These are phyloP conservation scores for Agaricales sp. DNA, from an alignment of 1,284 basidiomycete genomes.

Conservation along the genomic window DNA sequence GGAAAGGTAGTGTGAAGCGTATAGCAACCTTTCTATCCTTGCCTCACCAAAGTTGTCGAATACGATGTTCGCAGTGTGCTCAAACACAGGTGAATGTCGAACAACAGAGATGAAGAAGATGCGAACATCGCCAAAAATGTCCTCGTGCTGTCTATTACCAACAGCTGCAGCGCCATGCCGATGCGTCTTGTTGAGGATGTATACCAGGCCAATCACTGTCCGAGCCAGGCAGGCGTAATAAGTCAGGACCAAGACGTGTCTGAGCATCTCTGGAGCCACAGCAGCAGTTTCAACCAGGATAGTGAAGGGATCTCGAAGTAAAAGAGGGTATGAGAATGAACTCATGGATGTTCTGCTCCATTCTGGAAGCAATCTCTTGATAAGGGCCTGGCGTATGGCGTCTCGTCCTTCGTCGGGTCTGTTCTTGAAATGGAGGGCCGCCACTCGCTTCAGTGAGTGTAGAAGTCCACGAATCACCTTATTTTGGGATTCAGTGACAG, in stretches of 20 bases:
- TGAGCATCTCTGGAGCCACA: conserved; percentile 79
- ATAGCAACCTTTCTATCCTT: conserved; percentile 79
- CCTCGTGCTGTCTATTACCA: conserved; percentile 39
- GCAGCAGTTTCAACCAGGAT: conserved; percentile 83
- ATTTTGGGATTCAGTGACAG: conserved; percentile 67
- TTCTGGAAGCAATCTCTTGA: conserved; percentile 81
- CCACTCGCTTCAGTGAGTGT: conserved; percentile 58
- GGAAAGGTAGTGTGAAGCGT: conserved; percentile 90
- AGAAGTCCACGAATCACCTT: conserved; percentile 72
- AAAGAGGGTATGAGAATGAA: conserved; percentile 68
- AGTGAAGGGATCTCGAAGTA: conserved; percentile 81
- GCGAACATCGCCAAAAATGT: conserved; percentile 69
- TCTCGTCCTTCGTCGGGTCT: conserved; percentile 62
- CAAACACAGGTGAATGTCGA: conserved; percentile 69
- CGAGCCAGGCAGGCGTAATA: conserved; percentile 87
- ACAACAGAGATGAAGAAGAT: conserved; percentile 81
- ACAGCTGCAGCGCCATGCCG: conserved; percentile 36
- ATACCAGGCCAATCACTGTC: conserved; percentile 74
- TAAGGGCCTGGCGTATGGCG: conserved; percentile 71
- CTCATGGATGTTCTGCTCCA: conserved; percentile 77
- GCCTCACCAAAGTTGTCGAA: conserved; percentile 73
- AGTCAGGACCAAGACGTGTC: conserved; percentile 73
- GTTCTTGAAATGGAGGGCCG: conserved; percentile 55
- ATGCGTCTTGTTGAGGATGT: conserved; percentile 63
- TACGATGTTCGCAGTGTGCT: conserved; percentile 67